Evolutionary conservation across 345 rosid species (phyloP).

Genomic region (Moricandia arvensis): DNA sequence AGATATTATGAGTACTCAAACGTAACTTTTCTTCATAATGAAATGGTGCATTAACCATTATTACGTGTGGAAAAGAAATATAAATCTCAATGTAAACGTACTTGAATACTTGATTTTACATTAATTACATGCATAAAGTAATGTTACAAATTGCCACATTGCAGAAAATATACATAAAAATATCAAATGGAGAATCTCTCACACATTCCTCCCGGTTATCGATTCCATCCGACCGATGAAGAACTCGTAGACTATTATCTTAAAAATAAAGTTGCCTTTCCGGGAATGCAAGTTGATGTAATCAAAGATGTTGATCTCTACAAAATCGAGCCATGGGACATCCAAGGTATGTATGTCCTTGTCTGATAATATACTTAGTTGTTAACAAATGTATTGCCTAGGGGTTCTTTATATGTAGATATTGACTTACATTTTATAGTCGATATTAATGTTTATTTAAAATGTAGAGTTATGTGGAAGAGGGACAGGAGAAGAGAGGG

Average conservation of each 20-base stretch:
- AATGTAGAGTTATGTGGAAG: conserved; percentile 68
- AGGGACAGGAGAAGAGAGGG: conserved; percentile 81
- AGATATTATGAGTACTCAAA: conserved; percentile 11
- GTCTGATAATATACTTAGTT: neutral
- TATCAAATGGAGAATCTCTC: conserved; percentile 50
- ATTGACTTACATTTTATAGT: neutral
- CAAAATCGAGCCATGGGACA: conserved; percentile 84
- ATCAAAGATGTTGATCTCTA: conserved; percentile 80
- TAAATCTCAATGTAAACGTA: neutral
- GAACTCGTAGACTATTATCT: conserved; percentile 82
- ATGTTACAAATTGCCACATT: conserved; percentile 12
- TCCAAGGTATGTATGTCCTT: conserved; percentile 53
- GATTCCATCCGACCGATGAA: conserved; percentile 82
- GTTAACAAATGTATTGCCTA: neutral
- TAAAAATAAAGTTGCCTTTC: conserved; percentile 56
- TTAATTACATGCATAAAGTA: conserved; percentile 9
- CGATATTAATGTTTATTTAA: neutral
- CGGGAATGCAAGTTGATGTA: conserved; percentile 68
- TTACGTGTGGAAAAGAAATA: conserved; percentile 12
- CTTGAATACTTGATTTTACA: conserved; percentile 12
- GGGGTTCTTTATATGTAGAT: neutral
- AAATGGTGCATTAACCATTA: conserved; percentile 7
- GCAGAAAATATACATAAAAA: conserved; percentile 10
- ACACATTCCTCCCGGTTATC: conserved; percentile 69
- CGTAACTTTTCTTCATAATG: neutral